Evolutionary conservation across 352 stramenopile species (phyloP).

Genomic region (Pythium aristosporum): DNA sequence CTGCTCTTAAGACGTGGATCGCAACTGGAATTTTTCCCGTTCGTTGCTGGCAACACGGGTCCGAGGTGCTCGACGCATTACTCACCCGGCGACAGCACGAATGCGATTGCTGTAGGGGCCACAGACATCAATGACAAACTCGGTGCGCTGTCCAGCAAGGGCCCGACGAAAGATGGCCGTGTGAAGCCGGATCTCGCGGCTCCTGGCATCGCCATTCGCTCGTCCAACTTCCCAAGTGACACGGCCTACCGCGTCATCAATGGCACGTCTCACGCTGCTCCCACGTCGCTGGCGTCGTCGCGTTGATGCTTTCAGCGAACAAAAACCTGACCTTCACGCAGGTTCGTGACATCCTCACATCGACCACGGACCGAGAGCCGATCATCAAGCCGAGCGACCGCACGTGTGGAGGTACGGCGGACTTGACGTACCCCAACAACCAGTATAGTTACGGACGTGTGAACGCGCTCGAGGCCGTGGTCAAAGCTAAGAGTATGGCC

Average conservation of each 20-base stretch:
- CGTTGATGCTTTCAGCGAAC: background rate
- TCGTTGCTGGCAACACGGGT: constrained; percentile 28
- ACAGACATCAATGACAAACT: constrained; percentile 15
- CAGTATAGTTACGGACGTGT: constrained; percentile 30
- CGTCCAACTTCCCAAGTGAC: background rate
- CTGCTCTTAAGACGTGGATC: constrained; percentile 23
- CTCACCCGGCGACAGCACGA: constrained; percentile 22
- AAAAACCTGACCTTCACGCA: background rate
- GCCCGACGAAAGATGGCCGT: constrained; percentile 6
- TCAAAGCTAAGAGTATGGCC: background rate
- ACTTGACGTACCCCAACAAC: constrained; percentile 29
- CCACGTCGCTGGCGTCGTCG: constrained; percentile 23
- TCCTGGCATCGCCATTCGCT: constrained; percentile 7
- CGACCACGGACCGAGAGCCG: background rate
- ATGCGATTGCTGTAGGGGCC: constrained; percentile 28
- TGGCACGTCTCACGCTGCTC: constrained; percentile 21
- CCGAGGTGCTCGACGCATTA: constrained; percentile 9
- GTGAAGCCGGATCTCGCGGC: constrained; percentile 26
- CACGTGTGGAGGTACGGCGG: constrained; percentile 21
- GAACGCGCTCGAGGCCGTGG: constrained; percentile 9
- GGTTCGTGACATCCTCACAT: background rate
- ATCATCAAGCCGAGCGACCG: background rate
- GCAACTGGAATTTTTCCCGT: constrained; percentile 26
- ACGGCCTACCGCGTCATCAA: background rate
- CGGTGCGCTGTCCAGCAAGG: constrained; percentile 13